Conservation (phyloP, 139 green algal genomes). For the Closterium sp. region DNA sequence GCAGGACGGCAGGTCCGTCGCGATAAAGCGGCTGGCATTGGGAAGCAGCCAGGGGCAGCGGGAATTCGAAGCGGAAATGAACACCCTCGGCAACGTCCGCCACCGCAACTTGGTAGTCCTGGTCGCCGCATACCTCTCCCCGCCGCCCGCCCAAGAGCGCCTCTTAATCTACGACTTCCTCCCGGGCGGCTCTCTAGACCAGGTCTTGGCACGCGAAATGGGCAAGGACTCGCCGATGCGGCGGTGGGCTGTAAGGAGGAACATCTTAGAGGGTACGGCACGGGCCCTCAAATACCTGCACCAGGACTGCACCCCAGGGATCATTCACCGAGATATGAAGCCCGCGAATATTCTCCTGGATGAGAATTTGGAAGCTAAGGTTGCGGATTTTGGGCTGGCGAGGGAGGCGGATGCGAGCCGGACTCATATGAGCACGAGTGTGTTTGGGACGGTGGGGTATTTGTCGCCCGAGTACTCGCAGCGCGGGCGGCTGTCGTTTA, state of each 20-base stretch:
- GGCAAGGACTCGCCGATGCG: background rate
- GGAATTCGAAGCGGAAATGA: constrained; percentile 32
- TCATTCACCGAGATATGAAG: constrained; percentile 32
- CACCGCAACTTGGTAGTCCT: constrained; percentile 44
- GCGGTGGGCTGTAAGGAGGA: background rate
- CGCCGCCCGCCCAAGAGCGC: background rate
- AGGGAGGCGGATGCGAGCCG: background rate
- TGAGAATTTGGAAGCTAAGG: background rate
- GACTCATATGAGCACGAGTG: constrained; percentile 15
- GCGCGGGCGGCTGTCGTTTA: background rate
- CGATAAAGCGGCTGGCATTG: background rate
- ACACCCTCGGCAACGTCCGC: constrained; percentile 21
- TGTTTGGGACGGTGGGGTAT: constrained; percentile 34
- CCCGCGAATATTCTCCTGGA: constrained; percentile 35
- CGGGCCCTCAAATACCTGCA: constrained; percentile 33
- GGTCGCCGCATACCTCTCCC: constrained; percentile 3
- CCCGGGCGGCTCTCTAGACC: background rate
- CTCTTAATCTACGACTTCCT: constrained; percentile 8
- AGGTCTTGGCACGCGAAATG: background rate
- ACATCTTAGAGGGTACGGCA: background rate
- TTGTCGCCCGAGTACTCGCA: constrained; percentile 17
- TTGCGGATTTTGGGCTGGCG: constrained; percentile 29
- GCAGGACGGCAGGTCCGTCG: background rate
- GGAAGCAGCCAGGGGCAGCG: constrained; percentile 24
- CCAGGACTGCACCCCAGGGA: constrained; percentile 20